Percentiles rank a stretch among this genome's conserved stretches.
Evolutionary conservation across 352 stramenopile species (phyloP).

Genomic region (Pythium pyrilobum): DNA sequence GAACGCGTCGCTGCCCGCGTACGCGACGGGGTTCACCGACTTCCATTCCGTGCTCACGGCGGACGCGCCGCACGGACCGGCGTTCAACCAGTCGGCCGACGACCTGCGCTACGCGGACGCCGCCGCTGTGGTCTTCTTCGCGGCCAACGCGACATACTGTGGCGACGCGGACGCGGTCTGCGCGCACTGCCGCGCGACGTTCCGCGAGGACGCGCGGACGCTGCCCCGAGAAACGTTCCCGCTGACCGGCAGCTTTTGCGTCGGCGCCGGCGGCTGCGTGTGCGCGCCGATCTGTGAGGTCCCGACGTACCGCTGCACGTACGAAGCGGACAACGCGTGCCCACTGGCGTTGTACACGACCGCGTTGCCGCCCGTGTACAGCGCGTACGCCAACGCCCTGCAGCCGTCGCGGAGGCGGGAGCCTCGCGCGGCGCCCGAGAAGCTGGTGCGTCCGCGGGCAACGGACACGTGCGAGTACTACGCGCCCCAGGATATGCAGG

Average conservation of each 20-base stretch:
- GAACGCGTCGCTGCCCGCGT: too few species aligned
- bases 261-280: slow-evolving; percentile 31
- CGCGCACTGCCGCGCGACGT: slow-evolving; percentile 28
- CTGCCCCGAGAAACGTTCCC: too few species aligned
- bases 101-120: too few species aligned
- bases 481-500: too few species aligned
- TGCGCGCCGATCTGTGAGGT: slow-evolving; percentile 51
- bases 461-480: slow-evolving; percentile 28
- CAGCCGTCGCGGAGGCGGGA: slow-evolving; percentile 7
- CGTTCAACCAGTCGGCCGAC: too few species aligned
- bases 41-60: too few species aligned
- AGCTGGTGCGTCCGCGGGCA: not conserved
- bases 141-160: slow-evolving; percentile 52
- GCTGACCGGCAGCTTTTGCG: slow-evolving; percentile 35
- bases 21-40: too few species aligned
- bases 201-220: slow-evolving; percentile 22
- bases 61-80: too few species aligned
- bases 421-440: not conserved
- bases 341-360: slow-evolving; percentile 26
- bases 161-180: slow-evolving; percentile 32
- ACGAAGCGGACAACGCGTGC: slow-evolving; percentile 34
- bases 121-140: too few species aligned
- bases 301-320: slow-evolving; percentile 19
- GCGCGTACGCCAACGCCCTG: not conserved
- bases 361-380: slow-evolving; percentile 4